Conservation (phyloP, 73 alveolate species). For the Paraurostyla sp. region DNA sequence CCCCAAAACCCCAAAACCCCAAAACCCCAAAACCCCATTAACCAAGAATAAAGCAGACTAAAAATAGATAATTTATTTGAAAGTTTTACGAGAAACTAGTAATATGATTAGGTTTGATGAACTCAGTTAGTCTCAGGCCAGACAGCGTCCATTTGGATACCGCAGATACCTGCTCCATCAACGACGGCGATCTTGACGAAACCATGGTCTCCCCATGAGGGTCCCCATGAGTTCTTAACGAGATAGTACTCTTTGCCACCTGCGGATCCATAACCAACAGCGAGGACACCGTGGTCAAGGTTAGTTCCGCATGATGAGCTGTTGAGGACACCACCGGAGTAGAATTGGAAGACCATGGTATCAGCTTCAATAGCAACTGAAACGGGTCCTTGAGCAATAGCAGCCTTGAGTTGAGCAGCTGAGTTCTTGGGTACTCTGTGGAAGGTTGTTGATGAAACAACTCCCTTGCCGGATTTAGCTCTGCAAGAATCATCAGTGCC, state of each 20-base stretch:
- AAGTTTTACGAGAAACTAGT: no score
- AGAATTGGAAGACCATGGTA: constrained; percentile 82
- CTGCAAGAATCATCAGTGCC: constrained; percentile 57
- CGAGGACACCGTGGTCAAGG: constrained; percentile 93
- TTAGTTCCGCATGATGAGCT: constrained; percentile 74
- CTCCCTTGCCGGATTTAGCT: constrained; percentile 41
- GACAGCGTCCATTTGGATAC: constrained; percentile 61
- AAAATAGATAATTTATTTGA: no score
- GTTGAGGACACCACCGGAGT: constrained; percentile 79
- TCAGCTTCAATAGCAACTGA: constrained; percentile 91
- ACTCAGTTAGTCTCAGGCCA: no score
- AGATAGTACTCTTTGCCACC: constrained; percentile 74
- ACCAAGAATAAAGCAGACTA: no score
- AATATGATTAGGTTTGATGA: no score
- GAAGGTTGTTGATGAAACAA: neutral
- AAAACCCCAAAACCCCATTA: no score
- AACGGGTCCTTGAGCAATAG: constrained; percentile 86
- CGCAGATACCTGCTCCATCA: constrained; percentile 71
- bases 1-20: no score
- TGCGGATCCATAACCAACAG: constrained; percentile 90
- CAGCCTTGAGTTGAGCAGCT: constrained; percentile 66
- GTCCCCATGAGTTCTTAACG: constrained; percentile 85
- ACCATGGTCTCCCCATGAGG: constrained; percentile 77
- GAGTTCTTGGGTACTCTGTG: neutral
- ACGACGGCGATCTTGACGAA: constrained; percentile 63